Evolutionary conservation across 1,139 yeast species (phyloP).

Genomic region (Debaryomyces fabryi): DNA sequence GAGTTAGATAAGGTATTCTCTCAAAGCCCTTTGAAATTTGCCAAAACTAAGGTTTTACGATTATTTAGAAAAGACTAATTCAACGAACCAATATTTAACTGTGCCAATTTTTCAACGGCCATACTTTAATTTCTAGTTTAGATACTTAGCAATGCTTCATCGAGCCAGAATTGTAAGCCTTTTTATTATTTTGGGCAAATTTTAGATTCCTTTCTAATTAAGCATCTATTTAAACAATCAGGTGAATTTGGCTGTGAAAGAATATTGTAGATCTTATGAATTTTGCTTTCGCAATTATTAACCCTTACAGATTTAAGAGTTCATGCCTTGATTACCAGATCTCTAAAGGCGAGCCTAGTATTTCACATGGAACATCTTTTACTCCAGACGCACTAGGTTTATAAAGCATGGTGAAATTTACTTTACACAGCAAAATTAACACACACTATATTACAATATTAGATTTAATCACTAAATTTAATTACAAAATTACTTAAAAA

Average conservation of each 20-base stretch:
- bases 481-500: slow-evolving; percentile 3
- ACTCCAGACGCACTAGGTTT: background rate
- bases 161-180: background rate
- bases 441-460: slow-evolving; percentile 9
- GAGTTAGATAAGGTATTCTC: slow-evolving; percentile 66
- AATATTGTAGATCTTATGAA: too few relatives aligned
- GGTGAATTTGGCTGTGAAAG: too few relatives aligned
- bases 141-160: background rate
- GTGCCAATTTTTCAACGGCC: background rate
- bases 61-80: background rate
- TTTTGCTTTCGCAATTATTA: too few relatives aligned
- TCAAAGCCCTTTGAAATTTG: background rate
- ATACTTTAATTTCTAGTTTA: background rate
- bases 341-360: background rate
- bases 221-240: too few relatives aligned
- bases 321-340: too few relatives aligned
- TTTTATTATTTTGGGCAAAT: too few relatives aligned
- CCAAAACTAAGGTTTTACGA: background rate
- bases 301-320: too few relatives aligned
- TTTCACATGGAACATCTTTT: background rate
- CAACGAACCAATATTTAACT: background rate
- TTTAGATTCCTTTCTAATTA: too few relatives aligned
- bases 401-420: background rate
- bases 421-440: slow-evolving; percentile 19
- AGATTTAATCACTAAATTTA: slow-evolving; percentile 5